phyloP scores from a whole-genome alignment of 805 yeast genomes.

The Tetrapisispora taiwanensis region DNA sequence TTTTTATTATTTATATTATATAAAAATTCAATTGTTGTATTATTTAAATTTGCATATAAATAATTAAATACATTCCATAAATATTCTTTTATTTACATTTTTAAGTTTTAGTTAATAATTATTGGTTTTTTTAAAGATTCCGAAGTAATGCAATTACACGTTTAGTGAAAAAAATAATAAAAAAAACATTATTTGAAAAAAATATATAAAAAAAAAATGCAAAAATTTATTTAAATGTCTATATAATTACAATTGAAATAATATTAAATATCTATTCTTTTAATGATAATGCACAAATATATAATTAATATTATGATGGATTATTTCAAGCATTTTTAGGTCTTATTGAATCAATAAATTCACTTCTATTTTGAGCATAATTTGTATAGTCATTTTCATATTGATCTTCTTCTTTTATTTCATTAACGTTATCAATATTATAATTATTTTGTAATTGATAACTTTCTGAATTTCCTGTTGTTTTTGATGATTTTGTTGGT shows the following conservation, averaged over 20 bases:
- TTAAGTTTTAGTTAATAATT: too few relatives aligned
- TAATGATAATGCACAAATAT: not conserved
- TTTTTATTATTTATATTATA: too few relatives aligned
- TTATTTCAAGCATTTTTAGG: slow-evolving; percentile 22
- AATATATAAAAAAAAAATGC: not conserved
- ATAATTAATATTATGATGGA: not conserved
- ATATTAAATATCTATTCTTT: not conserved
- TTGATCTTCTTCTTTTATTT: slow-evolving; percentile 36
- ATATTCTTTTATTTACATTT: too few relatives aligned
- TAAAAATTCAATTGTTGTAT: too few relatives aligned
- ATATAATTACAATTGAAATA: not conserved
- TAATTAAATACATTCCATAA: too few relatives aligned
- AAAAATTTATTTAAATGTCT: not conserved
- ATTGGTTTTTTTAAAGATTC: too few relatives aligned
- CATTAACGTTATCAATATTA: slow-evolving; percentile 22
- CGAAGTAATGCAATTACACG: too few relatives aligned
- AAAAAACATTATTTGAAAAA: too few relatives aligned
- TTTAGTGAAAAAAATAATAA: too few relatives aligned
- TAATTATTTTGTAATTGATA: slow-evolving; percentile 7
- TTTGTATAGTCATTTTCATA: slow-evolving; percentile 39
- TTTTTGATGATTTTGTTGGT: slow-evolving; percentile 10
- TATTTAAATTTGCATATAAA: too few relatives aligned
- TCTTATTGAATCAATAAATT: slow-evolving; percentile 33
- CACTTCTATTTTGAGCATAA: slow-evolving; percentile 34
- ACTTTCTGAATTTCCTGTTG: slow-evolving; percentile 1